phyloP scores from a whole-genome alignment of 2,329 filamentous ascomycete genomes.

The Albophoma yamanashiensis region DNA sequence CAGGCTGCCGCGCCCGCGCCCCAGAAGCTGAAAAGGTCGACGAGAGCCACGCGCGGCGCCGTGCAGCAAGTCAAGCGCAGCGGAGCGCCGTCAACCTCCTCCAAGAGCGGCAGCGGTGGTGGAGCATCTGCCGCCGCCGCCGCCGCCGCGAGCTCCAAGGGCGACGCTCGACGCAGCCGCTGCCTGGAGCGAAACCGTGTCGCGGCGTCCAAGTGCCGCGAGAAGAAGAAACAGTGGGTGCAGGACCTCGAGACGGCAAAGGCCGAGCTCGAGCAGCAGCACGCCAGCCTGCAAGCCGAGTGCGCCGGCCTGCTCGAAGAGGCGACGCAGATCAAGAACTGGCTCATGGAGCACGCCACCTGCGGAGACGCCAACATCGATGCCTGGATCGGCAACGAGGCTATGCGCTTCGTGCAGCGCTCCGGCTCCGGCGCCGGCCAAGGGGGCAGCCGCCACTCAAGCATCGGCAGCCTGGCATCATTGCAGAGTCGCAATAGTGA shows the following conservation, averaged over 20 bases:
- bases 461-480: conserved; percentile 1
- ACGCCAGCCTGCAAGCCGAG: conserved; percentile 32
- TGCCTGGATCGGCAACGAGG: conserved; percentile 41
- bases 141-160: background rate
- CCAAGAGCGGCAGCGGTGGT: background rate
- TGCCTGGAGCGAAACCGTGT: conserved; percentile 62
- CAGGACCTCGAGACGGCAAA: conserved; percentile 36
- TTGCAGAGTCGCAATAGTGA: conserved; percentile 1
- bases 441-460: background rate
- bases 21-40: background rate
- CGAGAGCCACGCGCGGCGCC: background rate
- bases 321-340: conserved; percentile 34
- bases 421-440: background rate
- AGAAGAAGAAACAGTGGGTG: conserved; percentile 51
- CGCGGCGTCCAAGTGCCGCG: conserved; percentile 63
- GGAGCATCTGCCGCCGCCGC: background rate
- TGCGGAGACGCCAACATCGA: conserved; percentile 44
- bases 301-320: conserved; percentile 31
- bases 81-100: background rate
- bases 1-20: background rate
- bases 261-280: conserved; percentile 29
- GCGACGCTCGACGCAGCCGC: conserved; percentile 30
- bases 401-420: conserved; percentile 33
- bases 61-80: background rate
- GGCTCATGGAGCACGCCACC: conserved; percentile 39